phyloP scores from a whole-genome alignment of 2,329 filamentous ascomycete species.

The Cadophora malorum region DNA sequence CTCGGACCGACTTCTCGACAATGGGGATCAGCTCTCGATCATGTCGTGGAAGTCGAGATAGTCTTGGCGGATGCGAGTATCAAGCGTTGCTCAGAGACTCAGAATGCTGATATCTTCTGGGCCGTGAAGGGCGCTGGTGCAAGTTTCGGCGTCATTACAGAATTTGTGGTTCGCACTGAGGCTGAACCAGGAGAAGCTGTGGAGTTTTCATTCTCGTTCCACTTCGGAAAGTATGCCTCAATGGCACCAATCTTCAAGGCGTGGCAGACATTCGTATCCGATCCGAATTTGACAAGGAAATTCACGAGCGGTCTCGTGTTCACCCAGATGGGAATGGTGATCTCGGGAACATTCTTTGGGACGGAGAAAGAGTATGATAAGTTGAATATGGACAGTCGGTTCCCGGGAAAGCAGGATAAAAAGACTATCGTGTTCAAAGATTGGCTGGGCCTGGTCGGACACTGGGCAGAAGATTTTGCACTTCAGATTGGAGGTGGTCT shows the following conservation, averaged over 20 bases:
- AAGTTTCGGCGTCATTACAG: conserved; percentile 47
- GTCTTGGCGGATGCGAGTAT: conserved; percentile 48
- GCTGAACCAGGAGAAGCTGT: conserved; percentile 61
- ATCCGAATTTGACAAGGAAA: conserved; percentile 61
- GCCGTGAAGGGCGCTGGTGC: conserved; percentile 46
- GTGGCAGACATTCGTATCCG: conserved; percentile 64
- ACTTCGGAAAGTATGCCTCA: conserved; percentile 54
- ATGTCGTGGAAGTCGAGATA: conserved; percentile 54
- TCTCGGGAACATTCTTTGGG: conserved; percentile 68
- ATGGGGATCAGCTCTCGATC: conserved; percentile 59
- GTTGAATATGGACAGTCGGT: conserved; percentile 54
- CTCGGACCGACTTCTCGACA: conserved; percentile 52
- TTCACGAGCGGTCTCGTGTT: conserved; percentile 64
- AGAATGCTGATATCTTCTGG: conserved; percentile 44
- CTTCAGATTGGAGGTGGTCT: conserved; percentile 42
- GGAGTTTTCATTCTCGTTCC: conserved; percentile 63
- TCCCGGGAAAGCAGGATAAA: conserved; percentile 50
- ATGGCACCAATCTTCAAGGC: conserved; percentile 57
- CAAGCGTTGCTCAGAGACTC: conserved; percentile 39
- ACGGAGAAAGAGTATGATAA: conserved; percentile 60
- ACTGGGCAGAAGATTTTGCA: conserved; percentile 56
- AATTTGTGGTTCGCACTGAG: conserved; percentile 53
- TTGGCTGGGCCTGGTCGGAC: conserved; percentile 66
- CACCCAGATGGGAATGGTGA: conserved; percentile 58
- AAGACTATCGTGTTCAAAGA: conserved; percentile 59